These are phyloP conservation scores for Penicillium sp. DNA, from an alignment of 2,329 filamentous ascomycete species.

Conservation along the genomic window DNA sequence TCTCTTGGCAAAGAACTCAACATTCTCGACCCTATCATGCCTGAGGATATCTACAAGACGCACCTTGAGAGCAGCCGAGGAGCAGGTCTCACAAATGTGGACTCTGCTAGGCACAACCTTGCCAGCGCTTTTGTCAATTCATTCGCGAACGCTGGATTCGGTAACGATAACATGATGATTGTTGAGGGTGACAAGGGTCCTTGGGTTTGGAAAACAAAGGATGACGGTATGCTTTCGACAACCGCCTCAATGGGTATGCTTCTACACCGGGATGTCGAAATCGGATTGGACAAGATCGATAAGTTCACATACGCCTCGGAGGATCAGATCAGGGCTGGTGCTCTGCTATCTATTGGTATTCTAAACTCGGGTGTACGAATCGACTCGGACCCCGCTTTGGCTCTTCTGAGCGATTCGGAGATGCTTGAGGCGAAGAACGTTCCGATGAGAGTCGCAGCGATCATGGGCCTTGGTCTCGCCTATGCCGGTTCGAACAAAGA, in stretches of 20 bases:
- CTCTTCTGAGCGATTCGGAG: slow-evolving; percentile 78
- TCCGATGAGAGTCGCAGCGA: slow-evolving; percentile 78
- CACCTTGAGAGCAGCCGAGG: slow-evolving; percentile 95
- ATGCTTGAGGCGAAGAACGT: slow-evolving; percentile 80
- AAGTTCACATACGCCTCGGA: slow-evolving; percentile 88
- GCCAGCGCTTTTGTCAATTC: slow-evolving; percentile 96
- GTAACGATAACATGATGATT: slow-evolving; percentile 97
- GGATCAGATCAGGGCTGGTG: slow-evolving; percentile 85
- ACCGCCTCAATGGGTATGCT: slow-evolving; percentile 92
- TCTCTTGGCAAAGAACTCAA: slow-evolving; percentile 93
- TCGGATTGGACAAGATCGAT: slow-evolving; percentile 90
- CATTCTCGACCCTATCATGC: slow-evolving; percentile 93
- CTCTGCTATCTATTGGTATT: slow-evolving; percentile 90
- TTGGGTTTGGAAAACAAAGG: slow-evolving; percentile 99
- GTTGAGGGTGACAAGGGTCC: slow-evolving; percentile 84
- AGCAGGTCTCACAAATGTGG: slow-evolving; percentile 89
- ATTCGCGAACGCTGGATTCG: slow-evolving; percentile 94
- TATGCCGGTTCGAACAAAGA: slow-evolving; percentile 95
- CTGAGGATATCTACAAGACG: slow-evolving; percentile 99
- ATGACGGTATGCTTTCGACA: slow-evolving; percentile 95
- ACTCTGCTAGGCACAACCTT: slow-evolving; percentile 94
- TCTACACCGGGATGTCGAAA: slow-evolving; percentile 91
- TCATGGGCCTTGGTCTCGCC: slow-evolving; percentile 94
- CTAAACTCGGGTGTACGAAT: slow-evolving; percentile 90
- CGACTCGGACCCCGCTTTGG: slow-evolving; percentile 88